These are phyloP conservation scores for Acrodontium crateriforme DNA, from an alignment of 2,329 filamentous ascomycete species.

Conservation along the genomic window DNA sequence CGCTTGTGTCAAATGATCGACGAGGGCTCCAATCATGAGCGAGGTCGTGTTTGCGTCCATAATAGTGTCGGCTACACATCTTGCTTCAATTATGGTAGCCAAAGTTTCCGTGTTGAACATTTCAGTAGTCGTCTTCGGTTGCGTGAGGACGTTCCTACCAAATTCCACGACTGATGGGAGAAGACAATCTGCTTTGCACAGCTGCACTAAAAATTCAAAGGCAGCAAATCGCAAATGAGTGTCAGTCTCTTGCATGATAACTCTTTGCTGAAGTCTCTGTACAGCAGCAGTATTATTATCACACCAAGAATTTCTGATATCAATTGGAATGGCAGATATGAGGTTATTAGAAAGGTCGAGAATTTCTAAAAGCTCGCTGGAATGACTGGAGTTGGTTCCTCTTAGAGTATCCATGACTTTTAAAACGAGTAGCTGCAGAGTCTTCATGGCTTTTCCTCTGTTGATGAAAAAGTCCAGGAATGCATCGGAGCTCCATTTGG, in stretches of 20 bases:
- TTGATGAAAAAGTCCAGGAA: slow-evolving; percentile 22
- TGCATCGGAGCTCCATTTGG: slow-evolving; percentile 17
- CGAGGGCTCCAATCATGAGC: too few species aligned
- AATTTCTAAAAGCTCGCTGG: slow-evolving; percentile 4
- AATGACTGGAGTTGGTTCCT: background rate
- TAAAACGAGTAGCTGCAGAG: slow-evolving; percentile 21
- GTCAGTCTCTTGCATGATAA: slow-evolving; percentile 10
- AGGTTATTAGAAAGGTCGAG: slow-evolving; percentile 17
- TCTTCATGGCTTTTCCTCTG: slow-evolving; percentile 19
- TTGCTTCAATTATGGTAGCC: too few species aligned
- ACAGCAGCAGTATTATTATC: slow-evolving; percentile 16
- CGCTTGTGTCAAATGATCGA: too few species aligned
- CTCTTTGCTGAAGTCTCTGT: slow-evolving; percentile 22
- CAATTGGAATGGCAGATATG: slow-evolving; percentile 14
- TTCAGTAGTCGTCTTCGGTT: too few species aligned
- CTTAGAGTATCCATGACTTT: slow-evolving; percentile 13
- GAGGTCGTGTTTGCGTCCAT: too few species aligned
- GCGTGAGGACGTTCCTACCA: slow-evolving; percentile 2
- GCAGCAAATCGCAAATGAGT: slow-evolving; percentile 12
- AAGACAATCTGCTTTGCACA: slow-evolving; percentile 13
- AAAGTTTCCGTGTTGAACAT: too few species aligned
- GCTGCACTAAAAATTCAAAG: slow-evolving; percentile 13
- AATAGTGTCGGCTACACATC: too few species aligned
- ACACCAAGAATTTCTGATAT: slow-evolving; percentile 18
- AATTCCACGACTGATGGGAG: slow-evolving; percentile 8